Evolutionary conservation across 1,139 yeast species (phyloP).

Genomic region (Debaryomyces nepalensis): DNA sequence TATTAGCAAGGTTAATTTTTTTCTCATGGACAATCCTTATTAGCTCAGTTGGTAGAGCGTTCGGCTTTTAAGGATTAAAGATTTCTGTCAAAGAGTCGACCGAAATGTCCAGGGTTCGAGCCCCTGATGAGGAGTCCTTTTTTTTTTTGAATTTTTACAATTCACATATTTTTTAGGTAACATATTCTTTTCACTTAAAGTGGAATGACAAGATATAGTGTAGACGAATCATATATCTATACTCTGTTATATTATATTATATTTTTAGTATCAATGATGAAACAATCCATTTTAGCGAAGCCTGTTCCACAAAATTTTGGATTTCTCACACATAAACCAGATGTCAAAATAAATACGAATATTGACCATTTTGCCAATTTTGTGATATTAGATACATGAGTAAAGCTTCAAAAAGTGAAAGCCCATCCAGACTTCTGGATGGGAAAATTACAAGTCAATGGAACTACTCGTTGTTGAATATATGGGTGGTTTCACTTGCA

Average conservation of each 20-base stretch:
- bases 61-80: slow-evolving; percentile 15
- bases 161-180: background rate
- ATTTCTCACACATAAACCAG: no score
- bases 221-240: no score
- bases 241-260: no score
- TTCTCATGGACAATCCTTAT: slow-evolving; percentile 12
- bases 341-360: no score
- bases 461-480: slow-evolving; percentile 37
- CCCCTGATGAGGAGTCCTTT: slow-evolving; percentile 16
- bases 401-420: background rate
- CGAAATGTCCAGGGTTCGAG: slow-evolving; percentile 17
- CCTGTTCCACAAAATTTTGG: no score
- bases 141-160: no score
- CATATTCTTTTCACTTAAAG: background rate
- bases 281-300: no score
- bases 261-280: no score
- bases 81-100: slow-evolving; percentile 15
- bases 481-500: slow-evolving; percentile 46
- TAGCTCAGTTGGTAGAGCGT: slow-evolving; percentile 17
- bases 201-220: background rate
- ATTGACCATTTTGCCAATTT: no score
- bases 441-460: background rate
- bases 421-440: background rate
- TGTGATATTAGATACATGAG: background rate
- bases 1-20: background rate